Conservation (phyloP, 805 yeast species). For the Suhomyces sp. region DNA sequence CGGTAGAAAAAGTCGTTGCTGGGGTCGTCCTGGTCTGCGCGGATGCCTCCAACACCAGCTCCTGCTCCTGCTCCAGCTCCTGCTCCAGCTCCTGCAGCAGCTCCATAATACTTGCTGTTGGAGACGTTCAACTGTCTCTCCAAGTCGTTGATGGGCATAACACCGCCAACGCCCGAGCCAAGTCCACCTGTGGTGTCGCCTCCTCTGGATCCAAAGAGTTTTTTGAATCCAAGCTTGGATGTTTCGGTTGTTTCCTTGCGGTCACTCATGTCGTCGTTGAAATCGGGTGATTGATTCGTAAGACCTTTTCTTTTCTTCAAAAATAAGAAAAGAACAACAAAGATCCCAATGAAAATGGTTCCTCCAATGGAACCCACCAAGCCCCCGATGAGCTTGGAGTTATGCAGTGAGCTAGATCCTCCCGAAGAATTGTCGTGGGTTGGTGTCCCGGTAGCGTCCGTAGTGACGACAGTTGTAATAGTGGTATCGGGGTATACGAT, state of each 20-base stretch:
- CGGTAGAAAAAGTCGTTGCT: conserved; percentile 40
- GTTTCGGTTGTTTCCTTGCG: conserved; percentile 11
- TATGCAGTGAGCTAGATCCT: conserved; percentile 17
- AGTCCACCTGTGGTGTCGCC: conserved; percentile 8
- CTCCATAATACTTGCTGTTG: conserved; percentile 15
- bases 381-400: conserved; percentile 42
- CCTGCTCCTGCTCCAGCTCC: conserved; percentile 14
- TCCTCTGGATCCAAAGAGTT: conserved; percentile 29
- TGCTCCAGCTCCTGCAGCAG: conserved; percentile 14
- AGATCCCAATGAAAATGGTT: conserved; percentile 36
- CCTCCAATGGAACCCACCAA: conserved; percentile 49
- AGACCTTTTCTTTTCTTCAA: conserved; percentile 30
- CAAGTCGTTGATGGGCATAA: conserved; percentile 18
- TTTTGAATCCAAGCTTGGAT: conserved; percentile 24
- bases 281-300: conserved; percentile 44
- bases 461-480: conserved; percentile 36
- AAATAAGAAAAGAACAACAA: conserved; percentile 35
- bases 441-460: conserved; percentile 26
- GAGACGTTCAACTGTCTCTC: conserved; percentile 23
- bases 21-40: conserved; percentile 9
- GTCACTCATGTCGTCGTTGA: conserved; percentile 31
- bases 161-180: conserved; percentile 3
- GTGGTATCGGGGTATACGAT: conserved; percentile 32
- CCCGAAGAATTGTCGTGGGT: conserved; percentile 9
- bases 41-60: conserved; percentile 9